Conservation (phyloP, 257 asterid species). For the Ehretia macrophylla region DNA sequence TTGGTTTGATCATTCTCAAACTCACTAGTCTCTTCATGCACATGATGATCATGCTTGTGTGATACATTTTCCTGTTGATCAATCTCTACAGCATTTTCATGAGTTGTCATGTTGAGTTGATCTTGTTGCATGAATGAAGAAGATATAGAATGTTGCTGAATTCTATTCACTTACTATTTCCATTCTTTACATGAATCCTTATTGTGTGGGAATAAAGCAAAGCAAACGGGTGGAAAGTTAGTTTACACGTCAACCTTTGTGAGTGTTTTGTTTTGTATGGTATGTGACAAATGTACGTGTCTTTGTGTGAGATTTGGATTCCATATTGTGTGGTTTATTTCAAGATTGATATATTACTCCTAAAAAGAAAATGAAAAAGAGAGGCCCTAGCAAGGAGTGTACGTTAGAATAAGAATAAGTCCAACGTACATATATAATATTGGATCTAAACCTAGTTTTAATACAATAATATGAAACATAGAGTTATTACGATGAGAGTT, state of each 20-base stretch:
- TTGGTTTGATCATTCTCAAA: not conserved
- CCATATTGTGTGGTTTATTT: constrained; percentile 36
- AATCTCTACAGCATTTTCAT: not conserved
- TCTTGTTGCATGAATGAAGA: not conserved
- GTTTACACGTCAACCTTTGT: constrained; percentile 48
- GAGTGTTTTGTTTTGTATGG: constrained; percentile 41
- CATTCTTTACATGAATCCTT: constrained; percentile 8
- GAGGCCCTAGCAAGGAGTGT: no score
- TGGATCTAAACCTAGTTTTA: no score
- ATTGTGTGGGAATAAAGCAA: constrained; percentile 14
- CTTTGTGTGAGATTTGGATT: constrained; percentile 16
- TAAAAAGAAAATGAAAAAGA: no score
- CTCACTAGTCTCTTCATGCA: not conserved
- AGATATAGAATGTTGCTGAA: not conserved
- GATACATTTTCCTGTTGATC: not conserved
- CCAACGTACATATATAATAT: no score
- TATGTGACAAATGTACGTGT: constrained; percentile 55
- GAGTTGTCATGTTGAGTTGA: not conserved
- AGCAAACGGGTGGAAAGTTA: constrained; percentile 40
- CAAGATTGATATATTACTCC: not conserved
- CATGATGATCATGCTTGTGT: not conserved
- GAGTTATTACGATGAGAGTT: no score
- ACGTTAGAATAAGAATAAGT: no score
- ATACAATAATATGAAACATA: no score
- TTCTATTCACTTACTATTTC: not conserved